Evolutionary conservation across 2,329 filamentous ascomycete species (phyloP), one percentile per base, ranked within the genome.

Genomic region (Fusarium euwallaceae): DNA sequence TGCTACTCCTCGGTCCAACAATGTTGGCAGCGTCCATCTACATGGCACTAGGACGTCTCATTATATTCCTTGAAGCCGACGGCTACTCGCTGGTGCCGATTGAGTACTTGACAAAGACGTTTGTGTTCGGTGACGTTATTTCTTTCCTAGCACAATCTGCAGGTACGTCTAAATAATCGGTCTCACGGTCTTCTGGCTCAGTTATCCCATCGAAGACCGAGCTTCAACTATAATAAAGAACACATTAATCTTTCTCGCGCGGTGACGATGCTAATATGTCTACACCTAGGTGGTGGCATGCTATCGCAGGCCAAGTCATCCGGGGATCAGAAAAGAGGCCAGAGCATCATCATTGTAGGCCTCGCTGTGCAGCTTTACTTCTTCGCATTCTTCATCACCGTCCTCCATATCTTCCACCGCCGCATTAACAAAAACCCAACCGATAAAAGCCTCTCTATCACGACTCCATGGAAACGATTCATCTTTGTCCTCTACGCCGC

Each of bases 91-190:
- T 87, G n/a, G 83, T 89, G 36, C 79, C 81, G 0, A 79, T 81
- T 0, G 81, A 66, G 10, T 84, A 82, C 79, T 75, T 88, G 3
- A 88, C 87, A 2, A 86, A 86, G 62, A 78, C 87, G n/a, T 89
- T 88, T 51, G 85, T 89, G 5, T 69, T 81, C 6, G 86, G 86
- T 4, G 87, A 89, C 58, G 73, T 88, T 0, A 39, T 87, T 1
- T 85, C 84, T 1, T 84, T 88, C 2, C 63, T 77, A 7, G 66
- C 78, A 1, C 79, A 81, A 27, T 36, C 71, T 1, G 67, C 67
- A 16, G 71, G 71, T 67, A 45, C 12, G 32, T 34, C 11, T 34
- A 5, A 34, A 34, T 34, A 5, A 12, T 34, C 11, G 10, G 32
- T 34, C 32, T 34, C 32, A 12, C 11, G 11, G 32, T 34, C 32